Evolutionary conservation across 345 rosid species (phyloP).

Genomic region (Populus tremula): DNA sequence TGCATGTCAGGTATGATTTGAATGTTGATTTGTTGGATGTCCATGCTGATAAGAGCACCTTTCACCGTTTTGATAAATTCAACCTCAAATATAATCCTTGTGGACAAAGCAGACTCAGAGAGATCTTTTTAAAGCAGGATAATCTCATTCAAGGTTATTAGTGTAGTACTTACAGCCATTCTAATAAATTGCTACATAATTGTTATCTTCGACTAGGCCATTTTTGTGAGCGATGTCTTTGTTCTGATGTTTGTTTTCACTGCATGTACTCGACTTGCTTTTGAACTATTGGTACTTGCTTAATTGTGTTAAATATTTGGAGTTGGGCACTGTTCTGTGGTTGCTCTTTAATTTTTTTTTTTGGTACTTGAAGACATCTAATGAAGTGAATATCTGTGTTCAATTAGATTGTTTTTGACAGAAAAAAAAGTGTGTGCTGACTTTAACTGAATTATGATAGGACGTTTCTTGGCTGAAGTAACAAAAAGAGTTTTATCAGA

Average conservation of each 20-base stretch:
- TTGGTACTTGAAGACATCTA: neutral
- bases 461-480: slow-evolving; percentile 52
- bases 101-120: slow-evolving; percentile 60
- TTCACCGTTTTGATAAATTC: slow-evolving; percentile 56
- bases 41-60: slow-evolving; percentile 57
- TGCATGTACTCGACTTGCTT: neutral
- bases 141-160: slow-evolving; percentile 53
- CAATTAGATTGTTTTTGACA: neutral
- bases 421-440: neutral
- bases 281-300: neutral
- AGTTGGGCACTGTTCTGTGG: no score
- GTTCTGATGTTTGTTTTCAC: neutral
- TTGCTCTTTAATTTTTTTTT: neutral
- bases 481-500: slow-evolving; percentile 53
- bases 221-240: neutral
- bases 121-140: slow-evolving; percentile 56
- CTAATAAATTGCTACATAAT: neutral
- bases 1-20: slow-evolving; percentile 41
- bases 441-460: slow-evolving; percentile 28
- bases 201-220: neutral
- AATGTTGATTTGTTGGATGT: slow-evolving; percentile 58
- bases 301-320: neutral
- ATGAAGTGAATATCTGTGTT: neutral
- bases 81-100: slow-evolving; percentile 60
- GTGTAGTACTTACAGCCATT: neutral